These are phyloP conservation scores for Elaeagnus macrophylla DNA, from an alignment of 306 rosid genomes.

Conservation along the genomic window DNA sequence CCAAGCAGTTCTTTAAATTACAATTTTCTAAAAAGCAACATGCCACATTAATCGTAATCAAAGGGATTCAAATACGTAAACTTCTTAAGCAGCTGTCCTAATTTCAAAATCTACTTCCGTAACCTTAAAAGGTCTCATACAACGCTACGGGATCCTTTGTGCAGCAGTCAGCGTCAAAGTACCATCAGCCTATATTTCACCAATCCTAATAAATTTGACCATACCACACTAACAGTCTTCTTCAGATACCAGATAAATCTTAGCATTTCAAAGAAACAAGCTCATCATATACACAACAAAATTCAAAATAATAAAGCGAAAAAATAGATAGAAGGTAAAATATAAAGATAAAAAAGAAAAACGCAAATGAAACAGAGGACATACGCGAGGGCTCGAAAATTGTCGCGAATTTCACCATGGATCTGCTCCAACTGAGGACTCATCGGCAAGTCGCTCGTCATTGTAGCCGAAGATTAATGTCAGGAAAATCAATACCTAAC, in stretches of 20 bases:
- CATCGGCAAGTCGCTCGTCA: conserved; percentile 76
- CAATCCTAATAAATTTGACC: background rate
- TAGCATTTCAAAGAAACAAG: background rate
- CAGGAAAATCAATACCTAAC: background rate
- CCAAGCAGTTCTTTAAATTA: no score
- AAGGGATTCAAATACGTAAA: background rate
- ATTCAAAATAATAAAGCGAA: background rate
- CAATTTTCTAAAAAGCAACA: background rate
- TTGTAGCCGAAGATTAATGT: conserved; percentile 26
- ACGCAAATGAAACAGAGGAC: conserved; percentile 13
- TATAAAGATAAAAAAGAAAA: background rate
- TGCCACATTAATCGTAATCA: background rate
- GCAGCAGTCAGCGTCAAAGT: background rate
- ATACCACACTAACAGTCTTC: background rate
- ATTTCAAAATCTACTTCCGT: background rate
- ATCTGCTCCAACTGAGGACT: conserved; percentile 92
- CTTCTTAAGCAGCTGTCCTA: background rate
- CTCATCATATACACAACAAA: background rate
- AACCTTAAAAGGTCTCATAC: background rate
- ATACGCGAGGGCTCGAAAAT: conserved; percentile 87
- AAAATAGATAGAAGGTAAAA: background rate
- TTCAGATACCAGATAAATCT: background rate
- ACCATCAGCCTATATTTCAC: background rate
- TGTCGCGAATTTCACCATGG: conserved; percentile 92
- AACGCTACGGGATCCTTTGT: background rate